A percentile compares a stretch with the other conserved stretches of the same genome.
Evolutionary conservation across 345 rosid genomes (phyloP).

Genomic region (Balakata baccata): DNA sequence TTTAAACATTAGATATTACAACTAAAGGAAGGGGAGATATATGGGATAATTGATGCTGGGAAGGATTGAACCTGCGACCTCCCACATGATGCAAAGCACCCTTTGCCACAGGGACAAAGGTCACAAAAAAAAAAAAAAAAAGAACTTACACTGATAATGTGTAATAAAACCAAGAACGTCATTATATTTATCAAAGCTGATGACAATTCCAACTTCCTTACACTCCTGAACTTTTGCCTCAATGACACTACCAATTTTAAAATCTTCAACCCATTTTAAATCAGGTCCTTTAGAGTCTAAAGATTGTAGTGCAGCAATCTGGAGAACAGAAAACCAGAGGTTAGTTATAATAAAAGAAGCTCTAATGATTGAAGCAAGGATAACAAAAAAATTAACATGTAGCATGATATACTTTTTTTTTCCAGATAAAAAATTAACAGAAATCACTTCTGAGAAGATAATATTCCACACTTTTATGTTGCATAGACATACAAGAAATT

Average conservation of each 20-base stretch:
- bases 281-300: constrained; percentile 43
- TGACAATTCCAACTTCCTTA: constrained; percentile 76
- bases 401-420: background rate
- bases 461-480: background rate
- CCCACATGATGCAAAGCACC: too few species aligned
- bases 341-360: background rate
- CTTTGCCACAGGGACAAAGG: too few species aligned
- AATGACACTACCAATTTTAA: constrained; percentile 57
- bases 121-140: background rate
- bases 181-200: constrained; percentile 56
- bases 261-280: constrained; percentile 68
- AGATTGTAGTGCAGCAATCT: constrained; percentile 70
- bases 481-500: background rate
- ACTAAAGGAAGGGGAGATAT: too few species aligned
- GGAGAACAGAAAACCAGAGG: constrained; percentile 18
- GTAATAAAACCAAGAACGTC: constrained; percentile 82
- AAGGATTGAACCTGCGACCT: too few species aligned
- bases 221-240: constrained; percentile 73
- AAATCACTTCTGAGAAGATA: background rate
- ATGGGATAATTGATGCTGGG: too few species aligned
- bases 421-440: background rate
- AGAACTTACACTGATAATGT: constrained; percentile 64
- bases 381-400: too few species aligned
- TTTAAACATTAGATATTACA: too few species aligned
- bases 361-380: too few species aligned